Conservation (phyloP, 129 eudicot genomes). For the Pittosporum tobira region DNA sequence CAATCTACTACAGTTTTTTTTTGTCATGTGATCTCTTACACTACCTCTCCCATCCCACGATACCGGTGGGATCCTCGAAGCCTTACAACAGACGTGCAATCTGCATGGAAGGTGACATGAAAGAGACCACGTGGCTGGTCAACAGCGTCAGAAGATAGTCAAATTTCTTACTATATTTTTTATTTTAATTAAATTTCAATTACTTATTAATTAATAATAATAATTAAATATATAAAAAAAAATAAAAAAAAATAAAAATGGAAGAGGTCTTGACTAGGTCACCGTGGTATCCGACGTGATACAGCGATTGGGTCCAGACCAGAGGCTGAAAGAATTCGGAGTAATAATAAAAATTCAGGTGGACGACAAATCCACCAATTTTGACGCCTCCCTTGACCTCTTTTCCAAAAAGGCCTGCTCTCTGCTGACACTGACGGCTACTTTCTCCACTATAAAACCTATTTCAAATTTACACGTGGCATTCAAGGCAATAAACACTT, state of each 20-base stretch:
- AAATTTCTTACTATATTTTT: too few species aligned
- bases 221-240: too few species aligned
- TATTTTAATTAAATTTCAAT: too few species aligned
- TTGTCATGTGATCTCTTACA: too few species aligned
- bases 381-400: neutral
- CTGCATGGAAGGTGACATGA: neutral
- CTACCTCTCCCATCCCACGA: too few species aligned
- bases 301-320: constrained; percentile 12
- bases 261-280: too few species aligned
- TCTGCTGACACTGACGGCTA: constrained; percentile 49
- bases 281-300: constrained; percentile 27
- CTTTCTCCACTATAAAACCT: constrained; percentile 22
- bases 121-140: neutral
- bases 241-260: too few species aligned
- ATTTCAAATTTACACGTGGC: neutral
- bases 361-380: constrained; percentile 6
- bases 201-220: too few species aligned
- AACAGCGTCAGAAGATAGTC: too few species aligned
- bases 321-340: neutral
- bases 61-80: neutral
- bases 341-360: too few species aligned
- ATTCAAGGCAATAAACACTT: neutral
- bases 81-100: neutral
- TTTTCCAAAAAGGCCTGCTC: neutral
- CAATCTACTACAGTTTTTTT: too few species aligned